A percentile compares a stretch with the other conserved stretches of the same genome.
Evolutionary conservation across 805 yeast species (phyloP).

Genomic region (Wickerhamomyces mucosus): DNA sequence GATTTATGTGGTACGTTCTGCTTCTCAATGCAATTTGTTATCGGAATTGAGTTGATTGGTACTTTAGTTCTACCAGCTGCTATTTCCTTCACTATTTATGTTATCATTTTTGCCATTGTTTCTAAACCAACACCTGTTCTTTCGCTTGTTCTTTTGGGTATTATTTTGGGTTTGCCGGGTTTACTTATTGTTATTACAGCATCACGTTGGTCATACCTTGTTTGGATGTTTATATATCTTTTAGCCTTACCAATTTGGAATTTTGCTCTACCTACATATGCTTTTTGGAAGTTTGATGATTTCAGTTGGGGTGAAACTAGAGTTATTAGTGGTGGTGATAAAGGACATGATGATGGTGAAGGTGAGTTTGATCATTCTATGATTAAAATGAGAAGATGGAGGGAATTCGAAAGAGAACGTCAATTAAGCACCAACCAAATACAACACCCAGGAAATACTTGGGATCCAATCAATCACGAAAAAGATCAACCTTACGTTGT

Average conservation of each 20-base stretch:
- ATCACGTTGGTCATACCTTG: slow-evolving; percentile 56
- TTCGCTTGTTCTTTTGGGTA: slow-evolving; percentile 65
- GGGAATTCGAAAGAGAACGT: slow-evolving; percentile 74
- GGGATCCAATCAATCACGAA: slow-evolving; percentile 20
- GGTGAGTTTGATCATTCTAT: slow-evolving; percentile 90
- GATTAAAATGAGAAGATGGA: slow-evolving; percentile 90
- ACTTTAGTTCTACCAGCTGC: slow-evolving; percentile 88
- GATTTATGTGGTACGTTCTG: slow-evolving; percentile 93
- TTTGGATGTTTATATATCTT: slow-evolving; percentile 75
- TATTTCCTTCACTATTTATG: slow-evolving; percentile 72
- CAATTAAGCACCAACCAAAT: slow-evolving; percentile 8
- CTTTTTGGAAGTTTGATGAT: slow-evolving; percentile 93
- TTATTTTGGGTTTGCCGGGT: slow-evolving; percentile 84
- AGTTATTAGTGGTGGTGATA: slow-evolving; percentile 61
- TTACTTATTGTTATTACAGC: slow-evolving; percentile 73
- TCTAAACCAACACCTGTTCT: slow-evolving; percentile 68
- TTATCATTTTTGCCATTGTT: slow-evolving; percentile 60
- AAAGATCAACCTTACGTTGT: slow-evolving; percentile 7
- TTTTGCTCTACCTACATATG: slow-evolving; percentile 74
- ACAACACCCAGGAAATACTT: slow-evolving; percentile 17
- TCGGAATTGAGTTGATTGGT: slow-evolving; percentile 75
- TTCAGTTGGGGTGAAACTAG: slow-evolving; percentile 96
- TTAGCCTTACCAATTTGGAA: slow-evolving; percentile 91
- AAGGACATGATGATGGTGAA: slow-evolving; percentile 56
- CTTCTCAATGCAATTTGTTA: slow-evolving; percentile 90